A percentile compares a stretch with the other conserved stretches of the same genome.
Conservation (phyloP, 2,329 filamentous ascomycete species). For the Coniella lustricola region DNA sequence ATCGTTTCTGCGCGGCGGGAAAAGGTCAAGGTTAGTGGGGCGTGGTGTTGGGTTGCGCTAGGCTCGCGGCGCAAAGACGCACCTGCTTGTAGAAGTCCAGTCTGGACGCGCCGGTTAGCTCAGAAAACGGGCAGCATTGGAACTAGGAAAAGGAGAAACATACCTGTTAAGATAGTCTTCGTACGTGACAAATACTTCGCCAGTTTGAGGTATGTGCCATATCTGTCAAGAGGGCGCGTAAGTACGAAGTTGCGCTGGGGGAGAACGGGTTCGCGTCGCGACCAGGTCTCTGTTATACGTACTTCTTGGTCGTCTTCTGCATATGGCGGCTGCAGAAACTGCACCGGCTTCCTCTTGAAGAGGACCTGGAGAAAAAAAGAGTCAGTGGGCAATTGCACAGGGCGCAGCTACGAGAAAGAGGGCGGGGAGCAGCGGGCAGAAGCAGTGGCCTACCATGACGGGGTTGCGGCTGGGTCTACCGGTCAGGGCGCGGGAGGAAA, state of each 20-base stretch:
- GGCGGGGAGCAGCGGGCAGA: conserved; percentile 6
- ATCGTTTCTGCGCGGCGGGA: conserved; percentile 55
- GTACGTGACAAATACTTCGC: conserved; percentile 83
- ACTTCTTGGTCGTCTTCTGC: conserved; percentile 82
- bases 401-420: not conserved
- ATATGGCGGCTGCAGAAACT: conserved; percentile 64
- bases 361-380: conserved; percentile 66
- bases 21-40: conserved; percentile 11
- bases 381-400: conserved; percentile 20
- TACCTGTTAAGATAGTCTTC: conserved; percentile 82
- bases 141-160: conserved; percentile 25
- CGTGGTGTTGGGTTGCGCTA: not conserved
- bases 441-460: conserved; percentile 29
- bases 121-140: not conserved
- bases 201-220: conserved; percentile 85
- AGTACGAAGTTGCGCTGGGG: conserved; percentile 13
- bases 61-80: conserved; percentile 23
- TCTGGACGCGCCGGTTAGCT: conserved; percentile 41
- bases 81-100: conserved; percentile 94
- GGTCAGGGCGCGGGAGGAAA: conserved; percentile 19
- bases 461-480: conserved; percentile 4
- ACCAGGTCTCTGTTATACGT: conserved; percentile 28
- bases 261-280: conserved; percentile 10
- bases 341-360: conserved; percentile 92
- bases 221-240: conserved; percentile 50